Conservation (phyloP, 225 moss, liverwort and hornwort species). For the Physcomitrium patens region DNA sequence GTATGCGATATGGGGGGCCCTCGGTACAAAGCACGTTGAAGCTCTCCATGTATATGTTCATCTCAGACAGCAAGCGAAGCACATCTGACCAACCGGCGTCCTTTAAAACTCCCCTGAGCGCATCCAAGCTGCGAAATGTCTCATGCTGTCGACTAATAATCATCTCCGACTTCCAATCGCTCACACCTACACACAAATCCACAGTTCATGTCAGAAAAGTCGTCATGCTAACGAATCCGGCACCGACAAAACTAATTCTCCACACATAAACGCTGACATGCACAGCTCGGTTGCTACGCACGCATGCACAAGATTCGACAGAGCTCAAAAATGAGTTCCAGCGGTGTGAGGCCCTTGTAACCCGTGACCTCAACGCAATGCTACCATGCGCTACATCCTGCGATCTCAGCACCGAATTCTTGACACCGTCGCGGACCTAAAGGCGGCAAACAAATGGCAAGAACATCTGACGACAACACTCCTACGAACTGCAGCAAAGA, state of each 20-base stretch:
- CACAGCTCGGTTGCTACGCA: not conserved
- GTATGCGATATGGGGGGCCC: conserved; percentile 25
- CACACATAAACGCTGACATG: not conserved
- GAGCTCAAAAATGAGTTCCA: not conserved
- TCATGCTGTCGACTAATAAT: conserved; percentile 18
- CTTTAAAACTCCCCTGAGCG: conserved; percentile 4
- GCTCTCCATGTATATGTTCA: conserved; percentile 24
- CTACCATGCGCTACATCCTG: not conserved
- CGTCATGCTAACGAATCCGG: not conserved
- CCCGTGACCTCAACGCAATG: conserved; percentile 19
- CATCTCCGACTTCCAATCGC: conserved; percentile 29
- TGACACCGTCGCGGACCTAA: not conserved
- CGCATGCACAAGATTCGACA: too few species aligned
- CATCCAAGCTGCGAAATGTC: conserved; percentile 7
- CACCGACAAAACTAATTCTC: not conserved
- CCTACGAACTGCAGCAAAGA: not conserved
- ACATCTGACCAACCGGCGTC: conserved; percentile 34
- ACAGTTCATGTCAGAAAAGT: not conserved
- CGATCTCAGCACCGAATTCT: not conserved
- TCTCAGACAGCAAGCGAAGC: conserved; percentile 9
- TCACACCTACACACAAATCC: conserved; percentile 29
- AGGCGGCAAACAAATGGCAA: not conserved
- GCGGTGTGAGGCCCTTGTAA: not conserved
- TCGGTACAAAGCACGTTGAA: conserved; percentile 6
- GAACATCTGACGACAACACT: not conserved